These are phyloP conservation scores for Capsella bursapastoris DNA, from an alignment of 345 rosid species.

Conservation along the genomic window DNA sequence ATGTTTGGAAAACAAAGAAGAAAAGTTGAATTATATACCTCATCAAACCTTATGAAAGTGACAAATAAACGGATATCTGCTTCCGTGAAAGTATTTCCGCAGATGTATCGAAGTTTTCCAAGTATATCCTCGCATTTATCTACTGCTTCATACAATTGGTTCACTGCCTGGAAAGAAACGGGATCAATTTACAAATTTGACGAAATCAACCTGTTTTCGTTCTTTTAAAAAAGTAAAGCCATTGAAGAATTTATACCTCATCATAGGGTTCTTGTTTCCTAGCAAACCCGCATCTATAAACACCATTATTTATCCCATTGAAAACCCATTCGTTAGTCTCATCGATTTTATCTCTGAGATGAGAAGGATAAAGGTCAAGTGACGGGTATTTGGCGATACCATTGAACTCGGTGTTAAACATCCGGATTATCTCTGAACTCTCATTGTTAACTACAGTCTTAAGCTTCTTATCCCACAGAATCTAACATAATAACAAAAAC, in stretches of 20 bases:
- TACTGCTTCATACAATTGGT: slow-evolving; percentile 65
- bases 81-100: slow-evolving; percentile 73
- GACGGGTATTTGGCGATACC: slow-evolving; percentile 50
- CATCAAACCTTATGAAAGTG: slow-evolving; percentile 92
- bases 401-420: slow-evolving; percentile 60
- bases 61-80: slow-evolving; percentile 79
- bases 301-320: slow-evolving; percentile 56
- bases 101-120: slow-evolving; percentile 66
- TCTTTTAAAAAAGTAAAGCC: neutral
- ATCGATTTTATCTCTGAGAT: slow-evolving; percentile 46
- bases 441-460: slow-evolving; percentile 66
- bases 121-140: slow-evolving; percentile 83
- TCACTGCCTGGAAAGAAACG: slow-evolving; percentile 62
- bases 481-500: slow-evolving; percentile 36
- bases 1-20: neutral
- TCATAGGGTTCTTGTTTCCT: slow-evolving; percentile 62
- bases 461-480: slow-evolving; percentile 68
- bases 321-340: slow-evolving; percentile 62
- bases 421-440: slow-evolving; percentile 63
- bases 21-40: slow-evolving; percentile 51
- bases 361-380: slow-evolving; percentile 55
- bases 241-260: slow-evolving; percentile 43
- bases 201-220: neutral
- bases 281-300: slow-evolving; percentile 60
- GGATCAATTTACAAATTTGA: neutral